phyloP scores from a whole-genome alignment of 1,139 yeast species.

The Hemisphaericaspora subhashii region DNA sequence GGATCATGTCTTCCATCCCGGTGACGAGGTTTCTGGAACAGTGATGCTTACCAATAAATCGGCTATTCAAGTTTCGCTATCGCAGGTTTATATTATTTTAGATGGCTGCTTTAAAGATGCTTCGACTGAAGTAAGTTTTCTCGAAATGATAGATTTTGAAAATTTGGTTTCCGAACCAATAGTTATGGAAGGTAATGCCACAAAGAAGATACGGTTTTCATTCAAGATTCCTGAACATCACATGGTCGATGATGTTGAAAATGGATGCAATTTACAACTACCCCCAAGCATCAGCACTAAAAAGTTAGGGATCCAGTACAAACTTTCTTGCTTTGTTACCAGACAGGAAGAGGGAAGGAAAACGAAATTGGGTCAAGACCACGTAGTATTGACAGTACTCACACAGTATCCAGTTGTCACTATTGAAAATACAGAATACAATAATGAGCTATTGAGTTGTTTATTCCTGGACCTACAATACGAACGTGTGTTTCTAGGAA shows the following conservation, averaged over 20 bases:
- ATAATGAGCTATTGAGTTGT: background rate
- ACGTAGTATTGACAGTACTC: background rate
- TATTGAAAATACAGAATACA: background rate
- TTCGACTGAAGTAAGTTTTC: background rate
- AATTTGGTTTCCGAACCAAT: background rate
- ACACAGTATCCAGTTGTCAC: background rate
- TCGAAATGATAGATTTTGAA: slow-evolving; percentile 3
- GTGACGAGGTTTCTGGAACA: background rate
- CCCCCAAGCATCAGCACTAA: background rate
- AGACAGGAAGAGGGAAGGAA: background rate
- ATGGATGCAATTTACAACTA: background rate
- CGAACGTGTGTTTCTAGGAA: background rate
- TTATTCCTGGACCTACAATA: background rate
- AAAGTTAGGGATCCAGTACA: background rate
- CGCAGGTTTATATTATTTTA: background rate
- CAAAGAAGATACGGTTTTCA: background rate
- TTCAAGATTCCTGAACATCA: background rate
- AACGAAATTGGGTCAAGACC: background rate
- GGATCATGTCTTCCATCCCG: background rate
- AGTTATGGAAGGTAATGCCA: background rate
- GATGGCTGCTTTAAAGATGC: slow-evolving; percentile 1
- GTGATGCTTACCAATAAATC: background rate
- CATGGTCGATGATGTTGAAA: background rate
- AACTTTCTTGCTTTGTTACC: background rate
- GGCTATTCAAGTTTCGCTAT: background rate